Percentiles rank a stretch among this genome's conserved stretches.
Conservation (phyloP, 1,284 basidiomycete species). For the Fomitopsis pinicola region DNA sequence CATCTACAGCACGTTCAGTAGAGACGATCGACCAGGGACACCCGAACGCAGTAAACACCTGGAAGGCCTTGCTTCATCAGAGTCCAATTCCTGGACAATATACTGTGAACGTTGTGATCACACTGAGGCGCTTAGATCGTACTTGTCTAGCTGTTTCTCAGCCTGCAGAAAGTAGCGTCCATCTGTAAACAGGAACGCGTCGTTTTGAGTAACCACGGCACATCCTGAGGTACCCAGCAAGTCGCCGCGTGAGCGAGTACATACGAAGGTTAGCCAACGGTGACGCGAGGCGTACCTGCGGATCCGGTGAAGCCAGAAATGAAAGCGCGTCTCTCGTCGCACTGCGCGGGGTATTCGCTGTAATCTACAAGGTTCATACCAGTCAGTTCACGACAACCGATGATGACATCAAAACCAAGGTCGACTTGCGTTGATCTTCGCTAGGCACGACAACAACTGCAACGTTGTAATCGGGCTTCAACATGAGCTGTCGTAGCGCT, state of each 20-base stretch:
- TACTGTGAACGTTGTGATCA: background rate
- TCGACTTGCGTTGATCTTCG: conserved; percentile 79
- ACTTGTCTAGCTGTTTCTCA: conserved; percentile 82
- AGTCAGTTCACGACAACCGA: background rate
- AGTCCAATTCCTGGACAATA: conserved; percentile 73
- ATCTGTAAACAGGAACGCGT: conserved; percentile 86
- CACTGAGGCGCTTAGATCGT: conserved; percentile 17
- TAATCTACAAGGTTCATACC: conserved; percentile 53
- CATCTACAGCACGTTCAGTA: conserved; percentile 42
- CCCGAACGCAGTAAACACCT: conserved; percentile 35
- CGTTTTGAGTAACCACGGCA: conserved; percentile 72
- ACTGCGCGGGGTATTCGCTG: conserved; percentile 86
- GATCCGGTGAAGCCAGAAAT: conserved; percentile 94
- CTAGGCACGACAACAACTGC: conserved; percentile 78
- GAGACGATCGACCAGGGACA: background rate
- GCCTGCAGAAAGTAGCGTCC: conserved; percentile 95
- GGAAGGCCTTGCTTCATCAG: conserved; percentile 88
- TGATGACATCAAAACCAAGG: background rate
- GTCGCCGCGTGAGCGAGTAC: background rate
- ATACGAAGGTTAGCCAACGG: background rate
- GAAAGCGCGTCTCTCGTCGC: conserved; percentile 81
- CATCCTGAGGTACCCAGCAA: conserved; percentile 44
- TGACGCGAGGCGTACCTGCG: conserved; percentile 52
- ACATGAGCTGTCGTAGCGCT: conserved; percentile 66
- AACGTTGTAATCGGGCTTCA: conserved; percentile 48